A percentile compares a stretch with the other conserved stretches of the same genome.
phyloP scores from a whole-genome alignment of 1,284 basidiomycete genomes.

The Inonotus obliquus region DNA sequence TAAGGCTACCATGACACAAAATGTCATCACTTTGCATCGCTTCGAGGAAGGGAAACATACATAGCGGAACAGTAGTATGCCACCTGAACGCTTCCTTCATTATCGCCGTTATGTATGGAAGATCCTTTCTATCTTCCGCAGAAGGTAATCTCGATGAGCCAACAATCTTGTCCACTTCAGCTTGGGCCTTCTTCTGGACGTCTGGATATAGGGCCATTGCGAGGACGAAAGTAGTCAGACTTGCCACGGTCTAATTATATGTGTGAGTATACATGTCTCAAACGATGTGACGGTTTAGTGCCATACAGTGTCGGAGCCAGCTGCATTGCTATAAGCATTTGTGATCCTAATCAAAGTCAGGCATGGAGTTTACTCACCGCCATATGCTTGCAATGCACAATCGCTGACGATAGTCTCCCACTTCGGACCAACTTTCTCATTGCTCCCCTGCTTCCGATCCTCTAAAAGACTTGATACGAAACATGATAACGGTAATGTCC shows the following conservation, averaged over 20 bases:
- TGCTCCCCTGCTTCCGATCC: background rate
- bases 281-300: background rate
- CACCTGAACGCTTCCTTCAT: slow-evolving; percentile 61
- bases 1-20: slow-evolving; percentile 8
- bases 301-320: slow-evolving; percentile 13
- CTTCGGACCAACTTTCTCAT: background rate
- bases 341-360: background rate
- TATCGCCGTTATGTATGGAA: slow-evolving; percentile 59
- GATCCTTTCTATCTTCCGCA: slow-evolving; percentile 49
- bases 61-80: slow-evolving; percentile 44
- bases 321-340: background rate
- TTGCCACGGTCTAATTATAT: slow-evolving; percentile 40
- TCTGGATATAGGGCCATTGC: slow-evolving; percentile 51
- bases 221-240: slow-evolving; percentile 47
- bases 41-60: background rate
- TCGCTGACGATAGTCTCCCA: background rate
- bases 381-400: background rate
- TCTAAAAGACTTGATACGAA: slow-evolving; percentile 1
- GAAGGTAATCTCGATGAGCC: slow-evolving; percentile 56
- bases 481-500: background rate
- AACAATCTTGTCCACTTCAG: slow-evolving; percentile 57
- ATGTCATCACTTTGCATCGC: background rate
- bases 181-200: slow-evolving; percentile 49
- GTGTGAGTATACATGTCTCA: background rate
- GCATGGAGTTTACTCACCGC: background rate